phyloP scores from a whole-genome alignment of 192 early-diverging fungal species.

The Entophlyctis helioformis region DNA sequence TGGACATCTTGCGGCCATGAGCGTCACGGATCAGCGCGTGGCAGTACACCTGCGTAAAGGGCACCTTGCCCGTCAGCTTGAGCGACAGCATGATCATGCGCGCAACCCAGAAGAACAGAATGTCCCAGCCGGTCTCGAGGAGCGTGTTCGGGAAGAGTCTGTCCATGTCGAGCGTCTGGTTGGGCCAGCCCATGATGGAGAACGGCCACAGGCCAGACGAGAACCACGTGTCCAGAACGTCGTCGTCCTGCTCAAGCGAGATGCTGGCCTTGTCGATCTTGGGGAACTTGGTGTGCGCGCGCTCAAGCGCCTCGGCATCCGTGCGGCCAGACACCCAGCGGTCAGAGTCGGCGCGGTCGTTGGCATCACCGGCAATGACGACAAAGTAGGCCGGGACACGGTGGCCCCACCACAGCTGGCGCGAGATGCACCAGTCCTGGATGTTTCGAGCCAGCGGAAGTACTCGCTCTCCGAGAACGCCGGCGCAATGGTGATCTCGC shows the following conservation, averaged over 20 bases:
- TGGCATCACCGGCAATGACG: conserved; percentile 51
- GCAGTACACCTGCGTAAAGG: conserved; percentile 88
- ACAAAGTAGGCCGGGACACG: conserved; percentile 92
- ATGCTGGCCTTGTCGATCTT: conserved; percentile 48
- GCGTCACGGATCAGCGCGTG: conserved; percentile 98
- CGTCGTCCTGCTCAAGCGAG: conserved; percentile 85
- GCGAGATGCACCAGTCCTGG: conserved; percentile 97
- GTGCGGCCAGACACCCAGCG: conserved; percentile 83
- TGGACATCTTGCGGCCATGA: conserved; percentile 97
- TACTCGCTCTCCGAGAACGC: conserved; percentile 81
- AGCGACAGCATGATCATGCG: conserved; percentile 99
- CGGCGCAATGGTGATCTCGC: conserved; percentile 74
- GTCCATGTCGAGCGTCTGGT: conserved; percentile 71
- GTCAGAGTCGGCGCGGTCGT: conserved; percentile 34
- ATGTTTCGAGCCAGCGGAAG: conserved; percentile 95
- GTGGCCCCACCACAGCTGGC: conserved; percentile 99
- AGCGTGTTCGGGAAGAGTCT: conserved; percentile 84
- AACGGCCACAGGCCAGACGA: conserved; percentile 98
- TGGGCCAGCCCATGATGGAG: conserved; percentile 94
- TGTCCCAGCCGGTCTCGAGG: conserved; percentile 97
- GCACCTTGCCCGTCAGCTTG: conserved; percentile 88
- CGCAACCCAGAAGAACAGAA: conserved; percentile 99
- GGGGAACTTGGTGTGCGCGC: conserved; percentile 71
- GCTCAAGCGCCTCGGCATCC: conserved; percentile 59
- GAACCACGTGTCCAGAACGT: conserved; percentile 99